Evolutionary conservation across 23 red algal genomes (phyloP).

Genomic region (Gracilaria caudata): DNA sequence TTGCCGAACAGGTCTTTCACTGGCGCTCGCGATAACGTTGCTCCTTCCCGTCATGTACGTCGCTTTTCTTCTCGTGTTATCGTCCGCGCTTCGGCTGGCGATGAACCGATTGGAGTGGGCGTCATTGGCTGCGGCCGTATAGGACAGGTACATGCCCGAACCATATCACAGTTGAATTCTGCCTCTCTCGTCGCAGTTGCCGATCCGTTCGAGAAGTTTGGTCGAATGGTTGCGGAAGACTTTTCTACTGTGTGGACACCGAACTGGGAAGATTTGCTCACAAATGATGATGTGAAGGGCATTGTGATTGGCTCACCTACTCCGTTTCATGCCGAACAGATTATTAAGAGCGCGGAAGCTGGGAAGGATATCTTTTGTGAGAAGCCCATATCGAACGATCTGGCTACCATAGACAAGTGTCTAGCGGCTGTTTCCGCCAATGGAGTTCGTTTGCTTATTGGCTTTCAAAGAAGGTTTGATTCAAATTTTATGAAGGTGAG

Average conservation of each 20-base stretch:
- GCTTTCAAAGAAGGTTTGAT: conserved; percentile 98
- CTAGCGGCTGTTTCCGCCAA: conserved; percentile 61
- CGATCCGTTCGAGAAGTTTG: conserved; percentile 91
- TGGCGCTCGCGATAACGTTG: neutral
- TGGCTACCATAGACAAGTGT: conserved; percentile 89
- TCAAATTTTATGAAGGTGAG: conserved; percentile 86
- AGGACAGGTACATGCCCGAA: conserved; percentile 87
- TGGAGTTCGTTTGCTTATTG: conserved; percentile 84
- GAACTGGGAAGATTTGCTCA: conserved; percentile 79
- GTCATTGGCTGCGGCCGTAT: conserved; percentile 96
- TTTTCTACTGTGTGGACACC: conserved; percentile 71
- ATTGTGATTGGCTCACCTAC: conserved; percentile 97
- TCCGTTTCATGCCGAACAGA: conserved; percentile 97
- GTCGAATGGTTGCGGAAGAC: conserved; percentile 73
- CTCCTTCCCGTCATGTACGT: neutral
- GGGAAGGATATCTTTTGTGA: conserved; percentile 99
- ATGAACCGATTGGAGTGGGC: conserved; percentile 69
- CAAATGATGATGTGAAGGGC: conserved; percentile 76
- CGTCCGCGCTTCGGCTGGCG: neutral
- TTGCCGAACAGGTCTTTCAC: neutral
- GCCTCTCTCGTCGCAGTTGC: conserved; percentile 79
- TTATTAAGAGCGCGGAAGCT: conserved; percentile 84
- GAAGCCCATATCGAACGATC: conserved; percentile 99
- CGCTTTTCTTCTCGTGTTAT: neutral
- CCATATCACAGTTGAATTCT: conserved; percentile 64